Evolutionary conservation across 208 protist genomes (phyloP).

Genomic region (Endotrypanum monterogeii): DNA sequence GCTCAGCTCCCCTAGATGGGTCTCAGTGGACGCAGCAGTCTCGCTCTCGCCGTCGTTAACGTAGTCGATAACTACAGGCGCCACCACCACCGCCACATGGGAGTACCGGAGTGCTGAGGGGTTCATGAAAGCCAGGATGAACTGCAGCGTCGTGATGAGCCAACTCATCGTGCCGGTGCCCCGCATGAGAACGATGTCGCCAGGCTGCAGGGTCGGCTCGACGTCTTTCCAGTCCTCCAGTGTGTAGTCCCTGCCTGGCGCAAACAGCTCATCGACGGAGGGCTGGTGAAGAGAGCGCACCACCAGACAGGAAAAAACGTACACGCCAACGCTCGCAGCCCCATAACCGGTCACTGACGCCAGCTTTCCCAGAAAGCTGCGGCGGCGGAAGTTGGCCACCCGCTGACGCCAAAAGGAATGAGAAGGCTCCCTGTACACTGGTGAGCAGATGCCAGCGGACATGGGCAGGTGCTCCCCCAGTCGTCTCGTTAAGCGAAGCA

Average conservation of each 20-base stretch:
- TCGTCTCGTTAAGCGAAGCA: conserved; percentile 9
- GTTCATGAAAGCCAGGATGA: conserved; percentile 40
- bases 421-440: conserved; percentile 1
- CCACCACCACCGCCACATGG: conserved; percentile 83
- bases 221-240: conserved; percentile 70
- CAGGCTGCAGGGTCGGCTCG: conserved; percentile 72
- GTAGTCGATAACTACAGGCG: conserved; percentile 50
- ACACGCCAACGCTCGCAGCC: conserved; percentile 22
- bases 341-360: conserved; percentile 22
- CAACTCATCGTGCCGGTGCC: conserved; percentile 59
- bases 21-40: neutral
- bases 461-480: conserved; percentile 21
- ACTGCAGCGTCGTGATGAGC: conserved; percentile 58
- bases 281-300: conserved; percentile 37
- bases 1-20: neutral
- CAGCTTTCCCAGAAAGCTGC: conserved; percentile 19
- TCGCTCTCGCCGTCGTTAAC: conserved; percentile 11
- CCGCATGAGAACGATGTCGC: conserved; percentile 78
- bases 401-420: conserved; percentile 22
- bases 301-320: conserved; percentile 40
- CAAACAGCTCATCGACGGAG: conserved; percentile 41
- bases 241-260: conserved; percentile 47
- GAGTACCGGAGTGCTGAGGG: conserved; percentile 73
- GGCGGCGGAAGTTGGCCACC: conserved; percentile 22
- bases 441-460: conserved; percentile 7